Percentiles rank a stretch among this genome's conserved stretches.
Evolutionary conservation across 78 protist species (phyloP).

Genomic region (Dictyostelium discoideum): DNA sequence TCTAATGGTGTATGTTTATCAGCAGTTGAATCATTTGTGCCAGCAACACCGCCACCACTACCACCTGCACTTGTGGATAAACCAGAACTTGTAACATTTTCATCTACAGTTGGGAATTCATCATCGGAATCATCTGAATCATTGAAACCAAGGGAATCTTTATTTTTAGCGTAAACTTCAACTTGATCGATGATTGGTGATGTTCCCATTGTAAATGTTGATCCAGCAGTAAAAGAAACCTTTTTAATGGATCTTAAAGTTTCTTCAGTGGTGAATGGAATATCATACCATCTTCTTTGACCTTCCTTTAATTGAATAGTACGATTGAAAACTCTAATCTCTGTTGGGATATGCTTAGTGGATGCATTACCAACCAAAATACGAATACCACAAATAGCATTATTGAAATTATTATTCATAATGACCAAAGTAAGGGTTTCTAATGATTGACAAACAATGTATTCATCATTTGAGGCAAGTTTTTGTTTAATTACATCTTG

Average conservation of each 20-base stretch:
- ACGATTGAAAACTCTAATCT: conserved; percentile 55
- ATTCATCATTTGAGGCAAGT: conserved; percentile 24
- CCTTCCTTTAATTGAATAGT: neutral
- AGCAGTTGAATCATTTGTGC: neutral
- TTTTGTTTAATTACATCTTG: conserved; percentile 58
- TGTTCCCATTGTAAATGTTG: conserved; percentile 11
- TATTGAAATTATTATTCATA: conserved; percentile 34
- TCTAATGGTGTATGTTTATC: conserved; percentile 26
- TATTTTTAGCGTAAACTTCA: conserved; percentile 80
- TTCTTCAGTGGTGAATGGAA: conserved; percentile 83
- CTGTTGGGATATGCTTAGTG: conserved; percentile 56
- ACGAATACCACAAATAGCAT: conserved; percentile 80
- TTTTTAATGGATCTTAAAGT: conserved; percentile 29
- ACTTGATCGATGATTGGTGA: conserved; percentile 79
- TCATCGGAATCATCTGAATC: conserved; percentile 23
- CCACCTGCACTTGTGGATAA: neutral
- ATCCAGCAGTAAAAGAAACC: neutral
- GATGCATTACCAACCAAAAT: conserved; percentile 80
- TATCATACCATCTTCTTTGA: conserved; percentile 83
- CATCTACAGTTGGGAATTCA: neutral
- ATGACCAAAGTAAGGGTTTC: conserved; percentile 32
- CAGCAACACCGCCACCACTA: neutral
- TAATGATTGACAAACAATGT: conserved; percentile 49
- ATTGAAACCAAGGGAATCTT: conserved; percentile 48
- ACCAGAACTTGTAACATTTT: neutral